phyloP scores from a whole-genome alignment of 371 early-diverging fungal species.

The Mortierella sp. region DNA sequence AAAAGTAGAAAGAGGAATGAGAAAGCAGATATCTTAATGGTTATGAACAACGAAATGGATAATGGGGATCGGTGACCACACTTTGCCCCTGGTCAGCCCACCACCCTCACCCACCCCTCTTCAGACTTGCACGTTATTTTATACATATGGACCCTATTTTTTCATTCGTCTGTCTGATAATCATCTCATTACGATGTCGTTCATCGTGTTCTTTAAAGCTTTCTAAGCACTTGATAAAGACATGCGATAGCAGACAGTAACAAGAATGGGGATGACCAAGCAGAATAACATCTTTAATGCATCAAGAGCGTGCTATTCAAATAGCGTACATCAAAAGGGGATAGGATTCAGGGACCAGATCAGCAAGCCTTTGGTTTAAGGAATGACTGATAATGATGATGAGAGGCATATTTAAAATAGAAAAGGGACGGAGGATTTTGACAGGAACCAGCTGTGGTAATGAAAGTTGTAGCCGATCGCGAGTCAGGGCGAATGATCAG shows the following conservation, averaged over 20 bases:
- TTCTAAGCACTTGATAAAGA: neutral
- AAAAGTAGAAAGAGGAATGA: neutral
- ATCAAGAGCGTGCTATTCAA: neutral
- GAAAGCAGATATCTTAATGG: neutral
- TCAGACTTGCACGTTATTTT: too few relatives aligned
- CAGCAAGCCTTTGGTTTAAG: neutral
- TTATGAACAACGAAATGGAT: neutral
- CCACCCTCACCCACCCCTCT: too few relatives aligned
- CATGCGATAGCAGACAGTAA: neutral
- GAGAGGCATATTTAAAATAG: constrained; percentile 5
- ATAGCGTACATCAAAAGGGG: neutral
- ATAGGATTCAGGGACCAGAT: neutral
- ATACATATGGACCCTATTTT: too few relatives aligned
- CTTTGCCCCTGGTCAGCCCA: too few relatives aligned
- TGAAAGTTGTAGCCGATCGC: neutral
- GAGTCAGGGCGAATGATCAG: neutral
- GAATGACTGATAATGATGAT: neutral
- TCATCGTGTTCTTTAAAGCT: too few relatives aligned
- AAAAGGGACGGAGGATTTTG: neutral
- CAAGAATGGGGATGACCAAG: neutral
- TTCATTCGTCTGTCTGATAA: too few relatives aligned
- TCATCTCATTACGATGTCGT: too few relatives aligned
- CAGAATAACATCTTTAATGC: neutral
- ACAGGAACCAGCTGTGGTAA: too few relatives aligned
- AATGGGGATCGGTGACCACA: neutral